Conservation (phyloP, 345 rosid species). For the Angophora floribunda region DNA sequence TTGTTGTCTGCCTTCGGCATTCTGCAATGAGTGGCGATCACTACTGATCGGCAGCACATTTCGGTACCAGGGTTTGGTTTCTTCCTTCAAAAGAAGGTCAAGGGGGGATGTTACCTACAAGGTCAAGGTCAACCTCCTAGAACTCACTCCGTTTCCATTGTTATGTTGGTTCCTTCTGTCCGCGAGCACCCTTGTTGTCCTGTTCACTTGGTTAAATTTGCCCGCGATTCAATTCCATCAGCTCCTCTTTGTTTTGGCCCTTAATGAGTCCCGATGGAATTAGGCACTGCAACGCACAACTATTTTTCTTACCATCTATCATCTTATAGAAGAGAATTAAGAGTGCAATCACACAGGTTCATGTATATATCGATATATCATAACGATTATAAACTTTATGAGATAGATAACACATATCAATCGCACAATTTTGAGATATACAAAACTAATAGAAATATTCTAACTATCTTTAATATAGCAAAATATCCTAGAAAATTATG, state of each 20-base stretch:
- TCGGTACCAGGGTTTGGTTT: background rate
- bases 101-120: background rate
- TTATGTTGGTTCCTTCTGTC: background rate
- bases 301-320: background rate
- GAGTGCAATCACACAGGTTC: background rate
- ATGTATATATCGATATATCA: background rate
- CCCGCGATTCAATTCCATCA: background rate
- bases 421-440: background rate
- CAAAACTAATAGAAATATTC: background rate
- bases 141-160: background rate
- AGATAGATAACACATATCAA: too few species aligned
- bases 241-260: background rate
- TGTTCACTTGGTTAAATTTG: background rate
- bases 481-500: background rate
- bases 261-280: background rate
- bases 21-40: background rate
- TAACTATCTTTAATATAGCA: background rate
- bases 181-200: background rate
- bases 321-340: background rate
- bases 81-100: background rate
- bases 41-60: background rate
- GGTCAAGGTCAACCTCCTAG: background rate
- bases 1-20: background rate
- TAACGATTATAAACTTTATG: background rate
- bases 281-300: background rate